Conservation (phyloP, 192 early-diverging fungal genomes). For the Thoreauomyces humboldtii region DNA sequence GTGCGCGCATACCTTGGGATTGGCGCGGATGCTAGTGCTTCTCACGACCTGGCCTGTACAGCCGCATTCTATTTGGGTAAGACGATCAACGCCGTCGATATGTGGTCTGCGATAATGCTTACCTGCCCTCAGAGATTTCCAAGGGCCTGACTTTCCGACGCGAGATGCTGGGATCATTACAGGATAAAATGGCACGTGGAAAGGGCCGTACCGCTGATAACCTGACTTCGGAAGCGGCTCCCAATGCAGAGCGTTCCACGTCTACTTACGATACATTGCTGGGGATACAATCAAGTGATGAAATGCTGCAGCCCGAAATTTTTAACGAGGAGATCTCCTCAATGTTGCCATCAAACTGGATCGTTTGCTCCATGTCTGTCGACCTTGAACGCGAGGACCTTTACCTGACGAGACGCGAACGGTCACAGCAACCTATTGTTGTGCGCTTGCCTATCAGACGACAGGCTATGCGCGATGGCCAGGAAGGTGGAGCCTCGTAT, state of each 20-base stretch:
- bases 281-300: neutral
- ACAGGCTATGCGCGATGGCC: conserved; percentile 42
- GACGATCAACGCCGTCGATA: neutral
- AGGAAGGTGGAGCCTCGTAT: conserved; percentile 44
- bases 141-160: conserved; percentile 59
- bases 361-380: conserved; percentile 74
- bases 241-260: neutral
- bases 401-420: conserved; percentile 60
- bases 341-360: conserved; percentile 68
- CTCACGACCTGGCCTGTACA: conserved; percentile 26
- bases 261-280: neutral
- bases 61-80: conserved; percentile 54
- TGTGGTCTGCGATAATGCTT: no score
- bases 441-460: conserved; percentile 74
- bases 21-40: conserved; percentile 9
- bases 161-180: conserved; percentile 54
- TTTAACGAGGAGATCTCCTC: conserved; percentile 26
- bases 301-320: no score
- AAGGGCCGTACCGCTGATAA: no score
- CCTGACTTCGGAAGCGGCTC: no score
- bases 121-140: conserved; percentile 3
- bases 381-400: conserved; percentile 65
- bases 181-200: no score
- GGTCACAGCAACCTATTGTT: conserved; percentile 46
- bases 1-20: conserved; percentile 34